These are phyloP conservation scores for Yamadazyma scolyti DNA, from an alignment of 805 yeast species.

Conservation along the genomic window DNA sequence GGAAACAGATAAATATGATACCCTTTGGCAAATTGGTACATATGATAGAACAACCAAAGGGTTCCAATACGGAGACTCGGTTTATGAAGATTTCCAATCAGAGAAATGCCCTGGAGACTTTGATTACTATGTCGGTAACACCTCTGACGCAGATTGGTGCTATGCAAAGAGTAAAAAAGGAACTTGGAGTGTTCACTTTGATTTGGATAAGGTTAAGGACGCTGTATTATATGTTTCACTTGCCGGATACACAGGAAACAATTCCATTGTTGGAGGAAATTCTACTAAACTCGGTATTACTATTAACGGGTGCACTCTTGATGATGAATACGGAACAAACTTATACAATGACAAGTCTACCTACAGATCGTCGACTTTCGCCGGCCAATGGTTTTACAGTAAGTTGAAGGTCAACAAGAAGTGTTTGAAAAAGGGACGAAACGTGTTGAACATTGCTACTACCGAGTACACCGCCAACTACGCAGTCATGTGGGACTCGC, in stretches of 20 bases:
- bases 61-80: slow-evolving; percentile 5
- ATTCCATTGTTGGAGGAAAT: slow-evolving; percentile 7
- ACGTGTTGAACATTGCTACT: slow-evolving; percentile 3
- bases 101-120: slow-evolving; percentile 9
- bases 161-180: slow-evolving; percentile 8
- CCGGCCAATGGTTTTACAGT: slow-evolving; percentile 9
- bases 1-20: slow-evolving; percentile 4
- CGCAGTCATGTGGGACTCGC: slow-evolving; percentile 9
- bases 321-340: slow-evolving; percentile 6
- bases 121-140: slow-evolving; percentile 6
- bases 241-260: slow-evolving; percentile 8
- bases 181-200: slow-evolving; percentile 8
- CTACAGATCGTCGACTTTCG: slow-evolving; percentile 9
- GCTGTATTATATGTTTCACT: slow-evolving; percentile 6
- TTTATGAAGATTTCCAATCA: slow-evolving; percentile 8
- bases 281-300: slow-evolving; percentile 4
- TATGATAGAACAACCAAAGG: slow-evolving; percentile 11
- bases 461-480: slow-evolving; percentile 6
- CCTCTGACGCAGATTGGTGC: slow-evolving; percentile 7
- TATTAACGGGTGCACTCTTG: slow-evolving; percentile 3
- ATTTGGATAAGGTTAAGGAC: slow-evolving; percentile 4
- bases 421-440: slow-evolving; percentile 5
- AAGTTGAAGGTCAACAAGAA: slow-evolving; percentile 2
- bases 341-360: slow-evolving; percentile 9
- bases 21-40: slow-evolving; percentile 11